Evolutionary conservation across 1,139 yeast species (phyloP).

Genomic region (Yamadazyma dushanensis): DNA sequence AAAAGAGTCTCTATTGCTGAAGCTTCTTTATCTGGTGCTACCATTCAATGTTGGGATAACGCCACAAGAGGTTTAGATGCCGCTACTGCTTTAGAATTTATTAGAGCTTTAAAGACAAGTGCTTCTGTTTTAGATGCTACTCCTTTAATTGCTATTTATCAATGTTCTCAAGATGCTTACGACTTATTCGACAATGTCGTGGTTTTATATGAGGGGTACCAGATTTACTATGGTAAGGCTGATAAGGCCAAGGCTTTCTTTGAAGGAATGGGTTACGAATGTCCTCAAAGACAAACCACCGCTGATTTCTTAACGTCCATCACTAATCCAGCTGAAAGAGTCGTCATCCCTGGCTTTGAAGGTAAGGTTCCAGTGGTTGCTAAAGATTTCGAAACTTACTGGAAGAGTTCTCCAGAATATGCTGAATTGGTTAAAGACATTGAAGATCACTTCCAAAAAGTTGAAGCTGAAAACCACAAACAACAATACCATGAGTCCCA

Average conservation of each 20-base stretch:
- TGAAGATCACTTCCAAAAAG: constrained; percentile 28
- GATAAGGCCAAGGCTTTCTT: constrained; percentile 45
- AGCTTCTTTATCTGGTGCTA: constrained; percentile 37
- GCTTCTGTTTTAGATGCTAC: constrained; percentile 60
- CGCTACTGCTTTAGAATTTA: constrained; percentile 68
- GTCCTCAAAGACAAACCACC: constrained; percentile 77
- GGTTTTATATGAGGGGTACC: constrained; percentile 75
- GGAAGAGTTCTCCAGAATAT: constrained; percentile 62
- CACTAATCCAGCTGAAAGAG: constrained; percentile 72
- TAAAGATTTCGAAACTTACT: constrained; percentile 62
- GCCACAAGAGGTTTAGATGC: constrained; percentile 64
- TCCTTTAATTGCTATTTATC: constrained; percentile 77
- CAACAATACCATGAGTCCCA: constrained; percentile 48
- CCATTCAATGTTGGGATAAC: constrained; percentile 59
- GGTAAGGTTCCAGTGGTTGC: constrained; percentile 58
- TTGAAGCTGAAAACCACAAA: constrained; percentile 18
- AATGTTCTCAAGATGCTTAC: constrained; percentile 78
- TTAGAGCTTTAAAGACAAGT: constrained; percentile 63
- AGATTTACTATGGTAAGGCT: constrained; percentile 70
- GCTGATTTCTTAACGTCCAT: constrained; percentile 81
- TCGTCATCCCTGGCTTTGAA: constrained; percentile 49
- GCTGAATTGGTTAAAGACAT: constrained; percentile 29
- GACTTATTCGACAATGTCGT: constrained; percentile 68
- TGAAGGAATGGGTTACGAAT: constrained; percentile 50
- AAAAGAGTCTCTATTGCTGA: constrained; percentile 48